phyloP scores from a whole-genome alignment of 2,329 filamentous ascomycete species.

The Fusarium humuli region DNA sequence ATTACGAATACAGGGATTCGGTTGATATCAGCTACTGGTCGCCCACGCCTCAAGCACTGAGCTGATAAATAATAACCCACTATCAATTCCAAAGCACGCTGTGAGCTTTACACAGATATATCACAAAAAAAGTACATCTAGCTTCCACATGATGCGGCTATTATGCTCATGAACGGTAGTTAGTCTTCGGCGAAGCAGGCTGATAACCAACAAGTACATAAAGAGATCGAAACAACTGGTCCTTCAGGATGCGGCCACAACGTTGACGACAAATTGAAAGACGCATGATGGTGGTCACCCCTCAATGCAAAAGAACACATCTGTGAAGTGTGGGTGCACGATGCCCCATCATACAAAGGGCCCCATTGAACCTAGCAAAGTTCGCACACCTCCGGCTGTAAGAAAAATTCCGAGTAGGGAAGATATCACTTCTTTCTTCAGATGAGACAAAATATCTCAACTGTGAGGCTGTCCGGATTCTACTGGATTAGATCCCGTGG shows the following conservation, averaged over 20 bases:
- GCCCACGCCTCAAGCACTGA: neutral
- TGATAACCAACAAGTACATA: constrained; percentile 4
- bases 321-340: constrained; percentile 41
- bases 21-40: constrained; percentile 6
- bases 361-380: constrained; percentile 38
- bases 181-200: neutral
- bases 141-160: constrained; percentile 4
- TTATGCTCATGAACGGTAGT: constrained; percentile 6
- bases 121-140: neutral
- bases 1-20: constrained; percentile 11
- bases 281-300: constrained; percentile 41
- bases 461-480: neutral
- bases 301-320: constrained; percentile 42
- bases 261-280: constrained; percentile 25
- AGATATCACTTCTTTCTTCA: neutral
- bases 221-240: constrained; percentile 11
- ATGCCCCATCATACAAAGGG: constrained; percentile 42
- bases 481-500: neutral
- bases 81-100: neutral
- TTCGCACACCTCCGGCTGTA: constrained; percentile 11
- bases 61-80: neutral
- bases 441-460: neutral
- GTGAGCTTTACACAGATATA: neutral
- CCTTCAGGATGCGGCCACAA: constrained; percentile 9
- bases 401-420: neutral